These are phyloP conservation scores for Aspergillus incahuasiensis DNA, from an alignment of 495 filamentous ascomycete species.

Conservation along the genomic window DNA sequence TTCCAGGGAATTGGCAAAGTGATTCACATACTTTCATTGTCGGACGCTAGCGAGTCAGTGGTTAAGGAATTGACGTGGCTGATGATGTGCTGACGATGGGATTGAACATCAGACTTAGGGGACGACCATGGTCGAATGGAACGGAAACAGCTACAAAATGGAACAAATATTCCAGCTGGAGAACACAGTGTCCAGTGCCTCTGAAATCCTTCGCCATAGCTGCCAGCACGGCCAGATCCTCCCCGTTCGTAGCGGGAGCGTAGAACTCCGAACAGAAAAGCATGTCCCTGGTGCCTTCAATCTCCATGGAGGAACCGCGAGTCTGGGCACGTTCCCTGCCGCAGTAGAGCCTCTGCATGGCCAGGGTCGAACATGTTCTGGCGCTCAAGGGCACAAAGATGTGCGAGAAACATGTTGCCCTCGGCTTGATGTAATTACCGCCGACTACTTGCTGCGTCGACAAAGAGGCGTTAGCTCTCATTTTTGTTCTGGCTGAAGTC, in stretches of 20 bases:
- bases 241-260: constrained; percentile 38
- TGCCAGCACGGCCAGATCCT: constrained; percentile 42
- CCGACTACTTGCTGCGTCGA: constrained; percentile 8
- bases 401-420: constrained; percentile 33
- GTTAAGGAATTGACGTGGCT: no score
- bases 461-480: constrained; percentile 22
- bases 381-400: constrained; percentile 35
- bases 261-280: constrained; percentile 32
- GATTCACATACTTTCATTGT: no score
- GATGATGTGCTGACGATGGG: no score
- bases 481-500: constrained; percentile 34
- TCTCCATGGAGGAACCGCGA: constrained; percentile 10
- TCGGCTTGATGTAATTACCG: constrained; percentile 25
- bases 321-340: constrained; percentile 21
- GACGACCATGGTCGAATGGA: no score
- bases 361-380: constrained; percentile 5
- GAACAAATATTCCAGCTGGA: constrained; percentile 61
- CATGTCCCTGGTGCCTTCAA: constrained; percentile 15
- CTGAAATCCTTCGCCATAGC: constrained; percentile 50
- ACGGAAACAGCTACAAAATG: constrained; percentile 60
- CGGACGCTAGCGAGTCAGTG: no score
- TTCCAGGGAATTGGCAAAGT: no score
- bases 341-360: constrained; percentile 14
- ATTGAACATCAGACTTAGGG: no score
- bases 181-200: constrained; percentile 66